Percentiles rank a stretch among this genome's conserved stretches.
Evolutionary conservation across 176 grass and related monocot genomes (phyloP).

Genomic region (Zizania latifolia): DNA sequence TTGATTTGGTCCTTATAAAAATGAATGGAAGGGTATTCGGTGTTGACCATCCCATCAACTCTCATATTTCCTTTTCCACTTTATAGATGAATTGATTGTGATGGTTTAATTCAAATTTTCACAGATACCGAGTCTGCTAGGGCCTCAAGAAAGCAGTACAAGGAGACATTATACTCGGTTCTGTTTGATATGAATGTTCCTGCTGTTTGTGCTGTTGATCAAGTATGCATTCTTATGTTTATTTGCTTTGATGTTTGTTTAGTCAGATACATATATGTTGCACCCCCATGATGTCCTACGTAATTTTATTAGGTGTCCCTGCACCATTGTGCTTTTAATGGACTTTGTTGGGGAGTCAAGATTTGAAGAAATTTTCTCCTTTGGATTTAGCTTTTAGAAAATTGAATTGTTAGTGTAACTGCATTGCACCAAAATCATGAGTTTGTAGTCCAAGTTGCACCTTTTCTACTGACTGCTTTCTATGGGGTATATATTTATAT

Average conservation of each 20-base stretch:
- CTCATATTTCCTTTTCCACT: not conserved
- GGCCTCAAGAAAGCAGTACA: conserved; percentile 81
- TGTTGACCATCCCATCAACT: not conserved
- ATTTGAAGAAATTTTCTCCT: not conserved
- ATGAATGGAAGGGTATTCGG: not conserved
- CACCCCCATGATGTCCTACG: not conserved
- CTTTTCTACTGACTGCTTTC: not conserved
- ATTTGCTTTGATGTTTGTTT: not conserved
- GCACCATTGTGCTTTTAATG: not conserved
- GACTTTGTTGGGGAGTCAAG: not conserved
- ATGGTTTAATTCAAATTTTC: not conserved
- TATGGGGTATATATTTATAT: not conserved
- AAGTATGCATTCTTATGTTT: conserved; percentile 43
- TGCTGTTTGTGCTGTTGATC: conserved; percentile 81
- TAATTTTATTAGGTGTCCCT: not conserved
- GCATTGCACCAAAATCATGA: not conserved
- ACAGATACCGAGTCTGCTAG: conserved; percentile 87
- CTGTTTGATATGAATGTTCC: conserved; percentile 97
- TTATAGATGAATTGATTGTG: not conserved
- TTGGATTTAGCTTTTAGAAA: not conserved
- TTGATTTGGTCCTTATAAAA: not conserved
- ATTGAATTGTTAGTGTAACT: conserved; percentile 3
- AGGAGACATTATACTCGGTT: conserved; percentile 69
- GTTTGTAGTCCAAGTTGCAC: not conserved
- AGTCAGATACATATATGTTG: not conserved